Base-by-base conservation (phyloP, 192 early-diverging fungal genomes). In the Podila epigama region DNA sequence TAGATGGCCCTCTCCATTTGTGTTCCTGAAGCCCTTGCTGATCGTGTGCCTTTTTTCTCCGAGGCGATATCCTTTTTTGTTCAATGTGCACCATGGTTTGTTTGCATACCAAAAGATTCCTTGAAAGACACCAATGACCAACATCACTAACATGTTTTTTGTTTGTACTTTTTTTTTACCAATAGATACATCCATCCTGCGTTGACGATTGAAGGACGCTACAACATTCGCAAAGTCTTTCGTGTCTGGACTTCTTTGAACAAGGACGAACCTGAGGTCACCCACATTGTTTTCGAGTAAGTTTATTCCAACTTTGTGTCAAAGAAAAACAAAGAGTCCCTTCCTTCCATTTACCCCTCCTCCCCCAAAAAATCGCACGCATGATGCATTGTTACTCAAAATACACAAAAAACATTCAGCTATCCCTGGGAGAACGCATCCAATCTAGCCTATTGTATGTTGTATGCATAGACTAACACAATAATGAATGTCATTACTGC, bases 181-280 rank as follows among this genome's bases (percentile, higher is more conserved):
- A n/a, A 37, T 68, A 77, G 73, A 36, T 77, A 86, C 44, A 58
- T 70, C 11, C 84, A 84, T 33, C 86, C 86, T 37, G 62, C 85
- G 34, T 57, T 88, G 63, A 85, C 75, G 5, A 79, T 82, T 22
- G 63, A 85, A 40, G 85, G 86, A 12, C 59, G 79, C 18, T 61
- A 73, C 15, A 85, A 86, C 42, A 88, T 88, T 35, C 81, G 79
- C 58, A 79, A 84, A 39, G 75, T 82, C 2, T 82, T 73, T 37
- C 69, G 85, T 51, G 84, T 72, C 25, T 79, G 63, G 68, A 68
- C 73, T 7, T 72, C 75, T 12, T 57, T 75, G 40, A 79, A 75
- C 61, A 69, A 64, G 58, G 66, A 72, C 42, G 63, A 71, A 34
- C 77, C 77, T 3, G 65, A 80, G 39, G 64, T 79, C n/a, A 58